phyloP scores from a whole-genome alignment of 129 eudicot species.

The carrot (Daucus carota) region DH1_v3.0 NC_030385.2:26153001-26153500 shows the following conservation, averaged over 20 bases:
- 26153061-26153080: too few species aligned
- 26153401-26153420: not conserved
- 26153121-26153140: not conserved
- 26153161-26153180: too few species aligned
- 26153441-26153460: not conserved
- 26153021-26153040: too few species aligned
- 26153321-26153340: not conserved
- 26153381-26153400: not conserved
- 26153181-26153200: not conserved
- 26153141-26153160: not conserved
- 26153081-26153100: not conserved
- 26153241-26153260: not conserved
- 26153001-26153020: not conserved
- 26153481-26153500: not conserved
- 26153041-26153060: too few species aligned
- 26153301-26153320: slow-evolving; percentile 1
- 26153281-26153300: not conserved
- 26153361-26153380: not conserved
- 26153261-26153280: not conserved
- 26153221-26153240: not conserved
- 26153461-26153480: not conserved
- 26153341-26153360: not conserved
- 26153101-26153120: not conserved
- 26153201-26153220: not conserved
- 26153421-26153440: not conserved